Evolutionary conservation across 306 rosid genomes (phyloP).

Genomic region (Casuarina glauca): DNA sequence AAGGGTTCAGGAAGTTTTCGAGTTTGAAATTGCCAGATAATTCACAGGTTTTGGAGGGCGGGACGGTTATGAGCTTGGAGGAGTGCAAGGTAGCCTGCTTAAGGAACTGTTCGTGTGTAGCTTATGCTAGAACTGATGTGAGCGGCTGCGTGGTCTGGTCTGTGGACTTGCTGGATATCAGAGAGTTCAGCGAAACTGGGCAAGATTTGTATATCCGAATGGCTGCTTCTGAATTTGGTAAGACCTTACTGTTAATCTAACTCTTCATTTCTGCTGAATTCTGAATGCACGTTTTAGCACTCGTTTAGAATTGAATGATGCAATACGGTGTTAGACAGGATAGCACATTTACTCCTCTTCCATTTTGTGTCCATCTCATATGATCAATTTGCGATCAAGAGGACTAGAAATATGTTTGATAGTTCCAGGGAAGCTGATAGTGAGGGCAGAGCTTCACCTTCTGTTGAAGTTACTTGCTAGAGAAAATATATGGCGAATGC

Average conservation of each 20-base stretch:
- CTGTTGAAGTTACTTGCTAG: no score
- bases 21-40: slow-evolving; percentile 46
- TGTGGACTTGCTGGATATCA: slow-evolving; percentile 37
- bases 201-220: slow-evolving; percentile 42
- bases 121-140: slow-evolving; percentile 33
- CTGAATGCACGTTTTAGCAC: no score
- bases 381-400: no score
- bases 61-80: slow-evolving; percentile 10
- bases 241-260: background rate
- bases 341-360: no score
- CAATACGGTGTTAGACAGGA: no score
- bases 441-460: no score
- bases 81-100: slow-evolving; percentile 40
- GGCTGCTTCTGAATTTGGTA: slow-evolving; percentile 42
- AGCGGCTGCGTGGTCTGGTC: slow-evolving; percentile 44
- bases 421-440: no score
- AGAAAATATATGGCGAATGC: no score
- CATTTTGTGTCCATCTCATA: no score
- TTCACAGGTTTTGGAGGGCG: slow-evolving; percentile 21
- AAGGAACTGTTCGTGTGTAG: slow-evolving; percentile 45
- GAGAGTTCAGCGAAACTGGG: slow-evolving; percentile 32
- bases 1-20: slow-evolving; percentile 26
- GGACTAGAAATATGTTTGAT: no score
- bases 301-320: no score
- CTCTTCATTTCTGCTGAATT: background rate